These are phyloP conservation scores for Medicago lupulina DNA, from an alignment of 306 rosid genomes.

Conservation along the genomic window DNA sequence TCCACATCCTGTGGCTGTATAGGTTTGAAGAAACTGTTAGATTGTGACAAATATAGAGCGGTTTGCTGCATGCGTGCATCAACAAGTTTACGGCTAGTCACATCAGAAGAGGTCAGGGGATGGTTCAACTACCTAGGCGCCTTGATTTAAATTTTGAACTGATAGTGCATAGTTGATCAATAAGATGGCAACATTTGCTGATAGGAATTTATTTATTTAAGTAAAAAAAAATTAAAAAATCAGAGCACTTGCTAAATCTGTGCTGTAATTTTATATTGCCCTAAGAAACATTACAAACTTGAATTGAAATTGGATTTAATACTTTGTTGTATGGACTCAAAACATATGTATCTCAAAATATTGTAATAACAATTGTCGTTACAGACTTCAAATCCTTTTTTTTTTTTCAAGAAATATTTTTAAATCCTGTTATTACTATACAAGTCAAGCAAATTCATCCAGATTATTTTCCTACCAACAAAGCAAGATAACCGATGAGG, in stretches of 20 bases:
- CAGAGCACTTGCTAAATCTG: background rate
- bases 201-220: background rate
- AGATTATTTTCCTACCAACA: background rate
- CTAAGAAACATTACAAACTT: background rate
- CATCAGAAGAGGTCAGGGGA: background rate
- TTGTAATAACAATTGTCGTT: background rate
- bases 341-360: background rate
- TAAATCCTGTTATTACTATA: background rate
- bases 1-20: background rate
- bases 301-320: background rate
- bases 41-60: conserved; percentile 6
- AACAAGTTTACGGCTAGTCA: background rate
- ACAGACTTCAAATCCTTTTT: background rate
- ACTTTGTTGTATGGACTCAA: background rate
- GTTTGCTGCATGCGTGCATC: background rate
- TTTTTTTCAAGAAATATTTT: background rate
- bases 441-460: background rate
- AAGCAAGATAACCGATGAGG: background rate
- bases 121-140: conserved; percentile 1
- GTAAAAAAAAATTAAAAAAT: too few relatives aligned
- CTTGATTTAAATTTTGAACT: background rate
- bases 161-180: conserved; percentile 11
- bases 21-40: conserved; percentile 15
- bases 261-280: conserved; percentile 5
- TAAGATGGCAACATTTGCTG: conserved; percentile 22